These are phyloP conservation scores for Monosiga brevicollis DNA, from an alignment of 78 protist species.

Conservation along the genomic window DNA sequence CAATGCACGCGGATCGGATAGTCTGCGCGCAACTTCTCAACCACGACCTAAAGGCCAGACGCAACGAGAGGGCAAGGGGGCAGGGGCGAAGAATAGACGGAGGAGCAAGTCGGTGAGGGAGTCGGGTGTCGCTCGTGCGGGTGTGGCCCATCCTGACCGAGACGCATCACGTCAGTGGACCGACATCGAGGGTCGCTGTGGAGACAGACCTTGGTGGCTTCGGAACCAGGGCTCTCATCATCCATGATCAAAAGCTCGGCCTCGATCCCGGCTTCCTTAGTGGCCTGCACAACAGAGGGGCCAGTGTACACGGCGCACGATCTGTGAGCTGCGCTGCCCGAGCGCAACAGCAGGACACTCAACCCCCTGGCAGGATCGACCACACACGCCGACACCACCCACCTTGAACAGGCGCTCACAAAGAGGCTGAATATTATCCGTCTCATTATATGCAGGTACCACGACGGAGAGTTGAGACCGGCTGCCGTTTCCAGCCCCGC, in stretches of 20 bases:
- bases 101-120: neutral
- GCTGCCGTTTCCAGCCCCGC: no score
- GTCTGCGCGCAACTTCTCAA: neutral
- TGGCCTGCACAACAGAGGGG: no score
- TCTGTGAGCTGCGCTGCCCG: neutral
- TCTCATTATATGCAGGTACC: neutral
- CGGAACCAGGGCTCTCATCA: neutral
- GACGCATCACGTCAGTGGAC: no score
- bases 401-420: neutral
- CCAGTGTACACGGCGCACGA: no score
- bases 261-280: neutral
- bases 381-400: neutral
- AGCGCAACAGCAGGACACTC: neutral
- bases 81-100: neutral
- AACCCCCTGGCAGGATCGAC: neutral
- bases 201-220: neutral
- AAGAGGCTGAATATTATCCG: neutral
- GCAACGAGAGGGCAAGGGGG: neutral
- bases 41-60: neutral
- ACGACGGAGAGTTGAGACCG: neutral
- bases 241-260: neutral
- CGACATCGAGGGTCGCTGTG: neutral
- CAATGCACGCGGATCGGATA: neutral
- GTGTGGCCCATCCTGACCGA: no score
- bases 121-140: no score